phyloP scores from a whole-genome alignment of 2,329 filamentous ascomycete genomes.

The Neonectria faginata region DNA sequence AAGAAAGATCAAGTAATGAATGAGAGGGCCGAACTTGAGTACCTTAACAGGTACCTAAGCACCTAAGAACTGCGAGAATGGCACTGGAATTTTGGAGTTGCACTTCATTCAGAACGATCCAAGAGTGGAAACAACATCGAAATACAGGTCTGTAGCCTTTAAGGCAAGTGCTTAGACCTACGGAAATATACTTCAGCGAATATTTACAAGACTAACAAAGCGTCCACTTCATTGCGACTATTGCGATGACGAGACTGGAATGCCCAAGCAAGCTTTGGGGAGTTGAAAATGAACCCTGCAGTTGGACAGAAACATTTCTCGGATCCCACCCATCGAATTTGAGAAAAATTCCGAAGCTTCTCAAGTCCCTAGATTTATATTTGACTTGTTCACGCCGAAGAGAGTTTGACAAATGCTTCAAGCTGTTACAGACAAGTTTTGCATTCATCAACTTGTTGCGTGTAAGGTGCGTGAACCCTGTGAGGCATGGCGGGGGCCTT shows the following conservation, averaged over 20 bases:
- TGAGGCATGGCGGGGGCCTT: slow-evolving; percentile 10
- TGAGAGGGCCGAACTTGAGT: background rate
- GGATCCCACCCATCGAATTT: too few relatives aligned
- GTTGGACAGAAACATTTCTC: background rate
- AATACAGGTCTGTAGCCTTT: too few relatives aligned
- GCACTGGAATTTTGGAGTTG: too few relatives aligned
- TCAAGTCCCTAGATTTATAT: too few relatives aligned
- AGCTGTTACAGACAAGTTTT: background rate
- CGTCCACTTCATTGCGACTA: background rate
- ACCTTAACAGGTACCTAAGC: too few relatives aligned
- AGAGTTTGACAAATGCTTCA: background rate
- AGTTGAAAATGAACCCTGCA: background rate
- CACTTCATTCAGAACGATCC: too few relatives aligned
- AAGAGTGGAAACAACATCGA: too few relatives aligned
- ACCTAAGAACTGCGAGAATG: too few relatives aligned
- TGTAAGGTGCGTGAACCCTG: background rate
- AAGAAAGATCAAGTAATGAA: background rate
- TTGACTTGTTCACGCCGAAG: background rate
- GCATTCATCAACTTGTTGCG: background rate
- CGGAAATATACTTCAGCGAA: too few relatives aligned
- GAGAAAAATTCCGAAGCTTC: too few relatives aligned
- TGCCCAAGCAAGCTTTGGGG: background rate
- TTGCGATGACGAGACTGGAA: background rate
- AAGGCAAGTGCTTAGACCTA: too few relatives aligned
- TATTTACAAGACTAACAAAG: too few relatives aligned